Evolutionary conservation across 768 basidiomycete genomes (phyloP).

Genomic region (Epithele typhae): DNA sequence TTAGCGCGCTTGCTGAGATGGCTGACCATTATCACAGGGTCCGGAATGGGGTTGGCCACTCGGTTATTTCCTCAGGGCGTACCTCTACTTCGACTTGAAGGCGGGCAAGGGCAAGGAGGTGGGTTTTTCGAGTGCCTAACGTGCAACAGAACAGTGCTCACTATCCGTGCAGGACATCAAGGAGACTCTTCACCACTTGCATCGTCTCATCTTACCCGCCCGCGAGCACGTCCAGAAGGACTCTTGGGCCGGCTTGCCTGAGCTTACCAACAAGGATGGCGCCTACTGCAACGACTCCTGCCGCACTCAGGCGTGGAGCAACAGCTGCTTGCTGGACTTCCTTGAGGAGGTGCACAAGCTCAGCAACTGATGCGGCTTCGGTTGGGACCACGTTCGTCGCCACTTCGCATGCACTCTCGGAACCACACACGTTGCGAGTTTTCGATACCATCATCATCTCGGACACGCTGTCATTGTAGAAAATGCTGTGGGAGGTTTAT

Average conservation of each 20-base stretch:
- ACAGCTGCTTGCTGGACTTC: slow-evolving; percentile 89
- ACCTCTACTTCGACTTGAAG: slow-evolving; percentile 78
- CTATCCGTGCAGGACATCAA: slow-evolving; percentile 49
- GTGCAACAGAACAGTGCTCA: background rate
- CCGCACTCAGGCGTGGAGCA: slow-evolving; percentile 93
- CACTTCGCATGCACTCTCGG: too few relatives aligned
- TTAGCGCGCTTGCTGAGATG: background rate
- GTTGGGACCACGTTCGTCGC: too few relatives aligned
- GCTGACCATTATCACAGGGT: slow-evolving; percentile 41
- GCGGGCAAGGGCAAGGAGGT: slow-evolving; percentile 69
- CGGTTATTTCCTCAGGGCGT: slow-evolving; percentile 94
- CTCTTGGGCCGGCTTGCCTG: slow-evolving; percentile 91
- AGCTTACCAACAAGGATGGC: slow-evolving; percentile 86
- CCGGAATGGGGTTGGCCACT: slow-evolving; percentile 96
- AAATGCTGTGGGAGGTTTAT: too few relatives aligned
- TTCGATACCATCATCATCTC: too few relatives aligned
- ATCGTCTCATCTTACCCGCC: slow-evolving; percentile 63
- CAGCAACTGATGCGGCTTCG: too few relatives aligned
- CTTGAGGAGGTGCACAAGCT: slow-evolving; percentile 64
- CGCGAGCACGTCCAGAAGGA: slow-evolving; percentile 74
- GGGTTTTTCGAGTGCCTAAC: slow-evolving; percentile 22
- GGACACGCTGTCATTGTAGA: too few relatives aligned
- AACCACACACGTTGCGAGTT: too few relatives aligned
- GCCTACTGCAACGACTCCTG: slow-evolving; percentile 84
- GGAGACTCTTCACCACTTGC: slow-evolving; percentile 76